Percentiles rank a stretch among this genome's conserved stretches.
Evolutionary conservation across 495 filamentous ascomycete genomes (phyloP).

Genomic region (Talaromyces proteolyticus): DNA sequence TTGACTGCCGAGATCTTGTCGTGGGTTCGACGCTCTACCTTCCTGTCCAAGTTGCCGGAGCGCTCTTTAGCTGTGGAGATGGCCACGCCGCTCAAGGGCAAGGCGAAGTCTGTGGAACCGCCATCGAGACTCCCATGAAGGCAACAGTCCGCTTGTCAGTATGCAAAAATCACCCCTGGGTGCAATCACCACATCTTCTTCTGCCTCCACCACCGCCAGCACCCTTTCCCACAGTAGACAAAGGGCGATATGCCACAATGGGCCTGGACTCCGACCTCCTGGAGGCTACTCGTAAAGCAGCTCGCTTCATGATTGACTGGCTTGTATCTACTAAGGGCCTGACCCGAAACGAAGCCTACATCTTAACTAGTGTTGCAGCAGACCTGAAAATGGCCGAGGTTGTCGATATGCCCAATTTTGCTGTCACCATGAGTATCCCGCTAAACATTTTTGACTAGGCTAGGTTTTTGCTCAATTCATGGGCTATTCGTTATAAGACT

Average conservation of each 20-base stretch:
- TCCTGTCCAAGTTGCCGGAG: slow-evolving; percentile 41
- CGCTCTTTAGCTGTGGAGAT: slow-evolving; percentile 47
- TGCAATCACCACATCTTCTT: slow-evolving; percentile 37
- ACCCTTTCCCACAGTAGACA: slow-evolving; percentile 19
- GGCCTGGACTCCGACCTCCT: slow-evolving; percentile 37
- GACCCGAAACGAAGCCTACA: slow-evolving; percentile 39
- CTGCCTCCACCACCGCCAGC: slow-evolving; percentile 24
- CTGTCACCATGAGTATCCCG: slow-evolving; percentile 38
- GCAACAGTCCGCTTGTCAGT: slow-evolving; percentile 39
- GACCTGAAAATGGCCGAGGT: slow-evolving; percentile 41
- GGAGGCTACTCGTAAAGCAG: slow-evolving; percentile 38
- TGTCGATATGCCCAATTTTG: slow-evolving; percentile 46
- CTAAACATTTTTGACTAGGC: slow-evolving; percentile 30
- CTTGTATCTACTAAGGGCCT: slow-evolving; percentile 37
- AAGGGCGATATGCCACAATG: slow-evolving; percentile 39
- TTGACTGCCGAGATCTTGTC: slow-evolving; percentile 43
- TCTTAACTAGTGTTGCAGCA: slow-evolving; percentile 40
- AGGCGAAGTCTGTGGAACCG: slow-evolving; percentile 48
- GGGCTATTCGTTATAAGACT: too few species aligned
- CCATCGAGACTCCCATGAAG: slow-evolving; percentile 47
- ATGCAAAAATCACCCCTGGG: slow-evolving; percentile 36
- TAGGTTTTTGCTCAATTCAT: too few species aligned
- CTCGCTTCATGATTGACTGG: slow-evolving; percentile 38
- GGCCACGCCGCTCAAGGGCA: slow-evolving; percentile 51
- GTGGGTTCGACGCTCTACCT: slow-evolving; percentile 39